Base-by-base conservation (phyloP, 2,329 filamentous ascomycete species). In the Ustulina deusta region DNA sequence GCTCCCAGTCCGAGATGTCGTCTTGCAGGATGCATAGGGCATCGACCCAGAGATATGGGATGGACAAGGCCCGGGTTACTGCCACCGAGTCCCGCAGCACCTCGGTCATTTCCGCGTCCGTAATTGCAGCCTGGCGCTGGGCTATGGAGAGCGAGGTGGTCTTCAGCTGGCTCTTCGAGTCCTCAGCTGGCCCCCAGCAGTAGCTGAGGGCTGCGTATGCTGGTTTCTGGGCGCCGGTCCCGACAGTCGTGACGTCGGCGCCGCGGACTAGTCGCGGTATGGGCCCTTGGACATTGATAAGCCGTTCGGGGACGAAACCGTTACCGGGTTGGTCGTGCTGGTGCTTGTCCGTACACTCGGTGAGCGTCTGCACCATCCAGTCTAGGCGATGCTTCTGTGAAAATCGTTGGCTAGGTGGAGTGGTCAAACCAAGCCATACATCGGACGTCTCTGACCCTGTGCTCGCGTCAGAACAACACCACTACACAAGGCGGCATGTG, bases 11-110 rank as follows among this genome's bases (percentile, higher is more conserved):
- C 22, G 54, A 51, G 25, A 34, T 25, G 29, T 60, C 49, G 40
- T 60, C 62, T n/a, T 65, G 62, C 5, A 65, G 15, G 22, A 65
- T 60, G 40, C 62, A 65, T 27, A 63, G 5, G 25, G 61, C 61
- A 17, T 63, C 61, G 6, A 63, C 27, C 61, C 61, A 63, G 54
- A 63, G 61, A 52, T 63, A 63, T 44, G 49, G 49, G 29, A 54
- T 54, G 9, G 49, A 54, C 29, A 54, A 36, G 17, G 49, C 49
- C 49, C 49, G 49, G 17, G 49, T 22, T 11, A 54, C 32, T 10
- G 29, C 17, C 15, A 54, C 29, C 27, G 49, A 32, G 49, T 54
- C 49, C 29, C 49, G 29, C 6, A 54, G 49, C 17, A 54, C 49
- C 29, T 54, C 49, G 17, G 49, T 54, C 49, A 54, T 54, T 13